Evolutionary conservation across 192 early-diverging fungal genomes (phyloP).

Genomic region (Chytriomyces hyalinus): DNA sequence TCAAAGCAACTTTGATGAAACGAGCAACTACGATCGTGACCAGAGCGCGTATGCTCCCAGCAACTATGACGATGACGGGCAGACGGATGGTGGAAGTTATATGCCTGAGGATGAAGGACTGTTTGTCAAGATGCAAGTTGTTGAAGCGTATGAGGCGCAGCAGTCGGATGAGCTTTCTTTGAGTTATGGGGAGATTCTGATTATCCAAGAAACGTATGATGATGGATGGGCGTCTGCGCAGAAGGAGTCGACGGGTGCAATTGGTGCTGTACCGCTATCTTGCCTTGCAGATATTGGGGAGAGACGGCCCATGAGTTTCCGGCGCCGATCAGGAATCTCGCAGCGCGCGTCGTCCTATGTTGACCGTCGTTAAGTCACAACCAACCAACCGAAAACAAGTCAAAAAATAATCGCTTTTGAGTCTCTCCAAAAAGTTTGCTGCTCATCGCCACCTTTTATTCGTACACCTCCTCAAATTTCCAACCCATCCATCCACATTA

Average conservation of each 20-base stretch:
- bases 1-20: neutral
- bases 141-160: constrained; percentile 22
- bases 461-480: neutral
- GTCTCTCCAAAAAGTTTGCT: neutral
- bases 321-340: neutral
- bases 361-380: neutral
- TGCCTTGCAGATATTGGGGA: constrained; percentile 36
- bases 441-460: neutral
- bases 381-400: too few species aligned
- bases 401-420: too few species aligned
- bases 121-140: constrained; percentile 25
- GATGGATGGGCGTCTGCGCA: constrained; percentile 42
- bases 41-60: constrained; percentile 8
- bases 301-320: neutral
- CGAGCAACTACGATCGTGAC: neutral
- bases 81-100: neutral
- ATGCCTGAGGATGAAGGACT: constrained; percentile 2
- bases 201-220: constrained; percentile 27
- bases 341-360: neutral
- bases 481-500: too few species aligned
- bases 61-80: neutral
- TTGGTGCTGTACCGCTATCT: constrained; percentile 42
- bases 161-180: constrained; percentile 24
- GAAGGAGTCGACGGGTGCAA: constrained; percentile 39
- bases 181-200: constrained; percentile 11